Evolutionary conservation across 2,329 filamentous ascomycete species (phyloP).

Genomic region (Colletotrichum sp.): DNA sequence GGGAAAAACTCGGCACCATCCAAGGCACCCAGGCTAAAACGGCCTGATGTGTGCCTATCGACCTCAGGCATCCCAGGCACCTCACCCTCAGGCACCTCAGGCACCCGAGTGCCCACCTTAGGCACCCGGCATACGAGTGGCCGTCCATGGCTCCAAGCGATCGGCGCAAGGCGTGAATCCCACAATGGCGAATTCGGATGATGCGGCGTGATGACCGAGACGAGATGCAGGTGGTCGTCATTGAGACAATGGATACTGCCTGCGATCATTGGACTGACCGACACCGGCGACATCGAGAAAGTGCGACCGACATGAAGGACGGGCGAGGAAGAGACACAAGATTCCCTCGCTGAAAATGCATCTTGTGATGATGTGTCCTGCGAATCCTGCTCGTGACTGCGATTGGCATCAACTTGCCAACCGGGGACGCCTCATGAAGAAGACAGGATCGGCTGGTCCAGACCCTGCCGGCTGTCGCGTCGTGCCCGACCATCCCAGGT

Average conservation of each 20-base stretch:
- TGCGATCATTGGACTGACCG: background rate
- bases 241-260: background rate
- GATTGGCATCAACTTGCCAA: background rate
- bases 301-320: background rate
- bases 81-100: too few relatives aligned
- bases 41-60: background rate
- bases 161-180: background rate
- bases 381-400: background rate
- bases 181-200: background rate
- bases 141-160: background rate
- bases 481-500: background rate
- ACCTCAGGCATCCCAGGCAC: background rate
- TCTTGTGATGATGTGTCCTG: too few relatives aligned
- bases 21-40: background rate
- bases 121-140: background rate
- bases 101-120: too few relatives aligned
- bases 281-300: background rate
- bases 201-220: background rate
- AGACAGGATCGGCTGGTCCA: background rate
- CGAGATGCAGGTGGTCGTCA: background rate
- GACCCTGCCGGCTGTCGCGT: background rate
- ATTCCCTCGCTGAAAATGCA: too few relatives aligned
- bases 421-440: background rate
- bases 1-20: background rate
- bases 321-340: background rate